A percentile compares a stretch with the other conserved stretches of the same genome.
Evolutionary conservation across 2,329 filamentous ascomycete genomes (phyloP).

Genomic region (Geoglossum cookeanum): DNA sequence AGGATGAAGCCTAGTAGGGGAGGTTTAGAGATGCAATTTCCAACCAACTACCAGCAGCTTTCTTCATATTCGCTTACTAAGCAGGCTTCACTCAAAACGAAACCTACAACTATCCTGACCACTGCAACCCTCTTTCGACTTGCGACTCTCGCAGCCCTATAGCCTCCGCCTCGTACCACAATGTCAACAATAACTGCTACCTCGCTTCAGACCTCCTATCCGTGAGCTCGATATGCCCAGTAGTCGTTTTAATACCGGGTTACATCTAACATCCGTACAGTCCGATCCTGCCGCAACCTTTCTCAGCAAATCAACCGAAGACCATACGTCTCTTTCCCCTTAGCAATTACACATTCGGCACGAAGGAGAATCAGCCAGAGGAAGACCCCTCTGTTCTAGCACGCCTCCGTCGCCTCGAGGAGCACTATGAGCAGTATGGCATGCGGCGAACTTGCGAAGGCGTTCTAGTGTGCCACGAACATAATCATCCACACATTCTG

Average conservation of each 20-base stretch:
- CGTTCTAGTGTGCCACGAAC: constrained; percentile 93
- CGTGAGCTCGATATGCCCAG: constrained; percentile 24
- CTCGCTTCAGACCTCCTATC: constrained; percentile 57
- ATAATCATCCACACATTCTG: constrained; percentile 95
- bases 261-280: constrained; percentile 18
- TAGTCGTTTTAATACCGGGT: neutral
- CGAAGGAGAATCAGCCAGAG: constrained; percentile 94
- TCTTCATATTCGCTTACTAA: neutral
- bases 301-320: constrained; percentile 74
- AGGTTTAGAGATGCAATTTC: no score
- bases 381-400: constrained; percentile 92
- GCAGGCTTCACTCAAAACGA: neutral
- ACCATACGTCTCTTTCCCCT: constrained; percentile 86
- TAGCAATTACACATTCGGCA: constrained; percentile 97
- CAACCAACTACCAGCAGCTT: no score
- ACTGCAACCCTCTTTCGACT: neutral
- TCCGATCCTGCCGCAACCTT: constrained; percentile 60
- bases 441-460: constrained; percentile 97
- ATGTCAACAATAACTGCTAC: constrained; percentile 77
- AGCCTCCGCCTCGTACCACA: neutral
- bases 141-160: neutral
- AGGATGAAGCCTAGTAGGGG: no score
- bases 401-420: constrained; percentile 80
- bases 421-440: constrained; percentile 79
- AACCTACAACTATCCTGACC: neutral